Conservation (phyloP, 1,284 basidiomycete species). For the Ustanciosporium gigantosporum region DNA sequence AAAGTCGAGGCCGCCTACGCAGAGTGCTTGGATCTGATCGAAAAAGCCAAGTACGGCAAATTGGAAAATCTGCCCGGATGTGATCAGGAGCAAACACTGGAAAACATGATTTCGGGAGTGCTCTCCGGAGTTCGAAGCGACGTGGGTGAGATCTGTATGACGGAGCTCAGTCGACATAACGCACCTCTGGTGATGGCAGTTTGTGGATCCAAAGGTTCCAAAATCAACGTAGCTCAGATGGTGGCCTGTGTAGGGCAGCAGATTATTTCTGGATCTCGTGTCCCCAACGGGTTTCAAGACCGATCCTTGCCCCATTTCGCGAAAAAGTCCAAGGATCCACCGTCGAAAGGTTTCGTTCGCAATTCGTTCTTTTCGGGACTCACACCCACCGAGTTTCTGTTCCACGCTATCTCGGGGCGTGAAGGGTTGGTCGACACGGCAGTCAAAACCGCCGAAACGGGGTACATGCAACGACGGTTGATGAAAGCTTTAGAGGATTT, state of each 20-base stretch:
- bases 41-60: constrained; percentile 85
- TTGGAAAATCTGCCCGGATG: constrained; percentile 95
- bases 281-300: constrained; percentile 98
- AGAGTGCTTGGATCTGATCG: constrained; percentile 83
- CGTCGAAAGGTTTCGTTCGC: constrained; percentile 95
- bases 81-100: constrained; percentile 93
- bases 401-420: constrained; percentile 98
- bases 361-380: constrained; percentile 94
- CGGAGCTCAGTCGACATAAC: constrained; percentile 91
- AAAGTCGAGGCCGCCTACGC: constrained; percentile 88
- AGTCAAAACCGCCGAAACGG: constrained; percentile 98
- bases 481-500: constrained; percentile 99
- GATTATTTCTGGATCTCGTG: constrained; percentile 96
- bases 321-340: constrained; percentile 95
- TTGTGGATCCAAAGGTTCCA: constrained; percentile 96
- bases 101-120: constrained; percentile 90
- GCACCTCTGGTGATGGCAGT: constrained; percentile 99
- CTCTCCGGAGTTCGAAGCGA: constrained; percentile 92
- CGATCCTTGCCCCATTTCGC: constrained; percentile 97
- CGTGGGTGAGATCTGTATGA: constrained; percentile 97
- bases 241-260: constrained; percentile 99
- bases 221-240: constrained; percentile 99
- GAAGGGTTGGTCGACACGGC: constrained; percentile 99
- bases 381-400: constrained; percentile 94
- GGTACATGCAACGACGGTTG: constrained; percentile 97